These are phyloP conservation scores for Oryza glumipatula DNA, from an alignment of 176 grass and related monocot species.

Conservation along the genomic window DNA sequence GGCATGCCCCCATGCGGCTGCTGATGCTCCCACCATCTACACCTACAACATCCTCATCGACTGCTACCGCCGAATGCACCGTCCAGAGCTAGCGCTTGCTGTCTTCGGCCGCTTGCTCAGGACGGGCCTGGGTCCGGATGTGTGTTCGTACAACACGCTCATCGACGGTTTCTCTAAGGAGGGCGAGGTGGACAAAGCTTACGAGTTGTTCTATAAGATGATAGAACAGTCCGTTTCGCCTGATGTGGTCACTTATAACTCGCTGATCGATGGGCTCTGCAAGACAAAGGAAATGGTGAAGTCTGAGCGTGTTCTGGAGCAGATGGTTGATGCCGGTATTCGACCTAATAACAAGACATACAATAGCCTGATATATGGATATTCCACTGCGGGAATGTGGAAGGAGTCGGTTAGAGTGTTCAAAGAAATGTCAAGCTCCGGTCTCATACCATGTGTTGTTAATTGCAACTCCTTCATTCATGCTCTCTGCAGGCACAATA, in stretches of 20 bases:
- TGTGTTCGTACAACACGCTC: background rate
- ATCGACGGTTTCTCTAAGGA: slow-evolving; percentile 39
- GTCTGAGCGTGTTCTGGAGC: background rate
- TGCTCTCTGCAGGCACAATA: slow-evolving; percentile 31
- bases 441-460: background rate
- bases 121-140: background rate
- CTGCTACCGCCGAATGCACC: slow-evolving; percentile 8
- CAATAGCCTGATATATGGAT: slow-evolving; percentile 34
- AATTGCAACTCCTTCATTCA: slow-evolving; percentile 17
- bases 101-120: slow-evolving; percentile 23
- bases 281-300: slow-evolving; percentile 3
- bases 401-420: slow-evolving; percentile 6
- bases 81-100: background rate
- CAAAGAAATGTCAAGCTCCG: slow-evolving; percentile 17
- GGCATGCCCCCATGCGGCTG: background rate
- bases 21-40: background rate
- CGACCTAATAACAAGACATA: background rate
- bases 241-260: slow-evolving; percentile 1
- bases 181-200: slow-evolving; percentile 1
- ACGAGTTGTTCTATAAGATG: slow-evolving; percentile 4
- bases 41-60: slow-evolving; percentile 39
- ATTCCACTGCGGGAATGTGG: slow-evolving; percentile 22
- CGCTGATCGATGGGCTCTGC: slow-evolving; percentile 5
- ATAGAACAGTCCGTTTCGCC: too few relatives aligned
- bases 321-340: slow-evolving; percentile 32